A percentile compares a stretch with the other conserved stretches of the same genome.
Conservation (phyloP, 768 basidiomycete genomes). For the Auricularia sp. region DNA sequence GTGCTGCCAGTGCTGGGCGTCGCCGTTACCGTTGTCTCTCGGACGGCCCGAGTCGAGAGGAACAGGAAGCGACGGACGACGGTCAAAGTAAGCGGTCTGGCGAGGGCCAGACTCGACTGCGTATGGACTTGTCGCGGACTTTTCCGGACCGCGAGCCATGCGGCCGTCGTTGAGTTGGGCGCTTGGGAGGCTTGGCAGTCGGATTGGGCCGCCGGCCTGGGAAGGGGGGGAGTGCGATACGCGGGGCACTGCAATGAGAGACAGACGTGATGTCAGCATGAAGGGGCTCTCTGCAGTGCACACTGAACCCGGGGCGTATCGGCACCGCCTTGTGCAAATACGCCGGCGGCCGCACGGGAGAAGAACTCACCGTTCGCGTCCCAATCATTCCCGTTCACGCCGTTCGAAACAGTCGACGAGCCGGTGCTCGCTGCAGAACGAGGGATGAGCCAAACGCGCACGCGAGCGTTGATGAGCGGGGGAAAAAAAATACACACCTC, state of each 20-base stretch:
- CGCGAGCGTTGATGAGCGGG: conserved; percentile 27
- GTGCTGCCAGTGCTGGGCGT: background rate
- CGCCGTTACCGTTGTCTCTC: background rate
- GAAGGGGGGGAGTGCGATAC: background rate
- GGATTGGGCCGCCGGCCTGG: background rate
- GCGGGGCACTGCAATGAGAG: background rate
- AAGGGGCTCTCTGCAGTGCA: background rate
- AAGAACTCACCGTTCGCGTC: conserved; percentile 60
- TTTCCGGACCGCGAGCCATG: background rate
- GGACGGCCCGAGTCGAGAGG: background rate
- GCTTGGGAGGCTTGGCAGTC: conserved; percentile 1
- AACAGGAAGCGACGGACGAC: background rate
- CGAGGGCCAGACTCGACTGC: background rate
- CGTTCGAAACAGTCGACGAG: conserved; percentile 1
- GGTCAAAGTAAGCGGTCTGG: background rate
- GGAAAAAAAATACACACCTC: conserved; percentile 18
- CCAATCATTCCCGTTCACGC: conserved; percentile 54
- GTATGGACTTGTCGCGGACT: background rate
- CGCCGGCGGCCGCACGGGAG: background rate
- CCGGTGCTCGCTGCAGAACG: conserved; percentile 22
- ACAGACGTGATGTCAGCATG: background rate
- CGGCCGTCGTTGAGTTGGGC: background rate
- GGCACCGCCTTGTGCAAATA: conserved; percentile 1
- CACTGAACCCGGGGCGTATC: background rate
- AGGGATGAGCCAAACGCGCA: conserved; percentile 48